These are phyloP conservation scores for Populus alba DNA, from an alignment of 345 rosid genomes.

Conservation along the genomic window DNA sequence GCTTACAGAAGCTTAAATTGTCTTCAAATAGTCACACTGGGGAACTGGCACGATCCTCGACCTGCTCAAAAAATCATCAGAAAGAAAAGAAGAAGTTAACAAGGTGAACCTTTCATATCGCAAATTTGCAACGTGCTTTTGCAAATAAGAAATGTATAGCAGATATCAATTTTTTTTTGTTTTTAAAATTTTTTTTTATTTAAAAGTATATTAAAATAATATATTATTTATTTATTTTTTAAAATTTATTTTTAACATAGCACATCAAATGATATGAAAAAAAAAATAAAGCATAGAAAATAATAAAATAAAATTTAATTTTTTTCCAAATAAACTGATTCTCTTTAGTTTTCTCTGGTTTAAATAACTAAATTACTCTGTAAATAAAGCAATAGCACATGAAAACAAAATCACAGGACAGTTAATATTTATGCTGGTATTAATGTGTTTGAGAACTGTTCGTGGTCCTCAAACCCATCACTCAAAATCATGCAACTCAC, in stretches of 20 bases:
- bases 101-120: background rate
- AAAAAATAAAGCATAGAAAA: too few relatives aligned
- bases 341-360: background rate
- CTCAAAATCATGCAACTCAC: slow-evolving; percentile 33
- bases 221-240: too few relatives aligned
- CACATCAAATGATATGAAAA: too few relatives aligned
- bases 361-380: background rate
- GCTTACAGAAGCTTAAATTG: background rate
- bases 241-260: too few relatives aligned
- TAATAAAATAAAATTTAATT: too few relatives aligned
- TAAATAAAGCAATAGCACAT: too few relatives aligned
- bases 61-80: slow-evolving; percentile 24
- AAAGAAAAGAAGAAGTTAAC: background rate
- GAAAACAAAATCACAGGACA: background rate
- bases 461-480: background rate
- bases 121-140: background rate
- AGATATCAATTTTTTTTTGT: background rate
- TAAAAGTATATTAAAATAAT: too few relatives aligned
- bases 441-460: background rate
- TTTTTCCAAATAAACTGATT: too few relatives aligned
- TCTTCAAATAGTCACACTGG: slow-evolving; percentile 44
- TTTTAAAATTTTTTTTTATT: too few relatives aligned
- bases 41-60: slow-evolving; percentile 42
- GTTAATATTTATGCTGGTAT: background rate
- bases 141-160: background rate